Base-by-base conservation (phyloP, 1,284 basidiomycete genomes). In the Papiliotrema nemorosa region DNA sequence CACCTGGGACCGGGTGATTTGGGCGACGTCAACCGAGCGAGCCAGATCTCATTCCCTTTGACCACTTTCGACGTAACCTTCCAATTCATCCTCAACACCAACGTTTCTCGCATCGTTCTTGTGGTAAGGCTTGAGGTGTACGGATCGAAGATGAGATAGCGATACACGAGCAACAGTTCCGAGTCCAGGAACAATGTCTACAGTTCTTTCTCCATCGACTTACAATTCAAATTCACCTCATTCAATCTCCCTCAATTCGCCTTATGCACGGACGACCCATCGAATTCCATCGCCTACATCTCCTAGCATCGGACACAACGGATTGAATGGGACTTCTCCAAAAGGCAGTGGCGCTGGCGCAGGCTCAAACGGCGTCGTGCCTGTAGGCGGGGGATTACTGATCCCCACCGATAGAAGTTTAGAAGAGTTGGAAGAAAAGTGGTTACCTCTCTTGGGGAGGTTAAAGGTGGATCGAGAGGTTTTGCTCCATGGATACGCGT, bases 361-460 rank as follows among this genome's bases (percentile, higher is more conserved):
- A 21, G 16, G 24, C 18, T 22, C 14, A 21, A 22, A 14, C n/a
- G 14, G 18, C 42, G 24, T 14, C 22, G 6, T 6, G 5, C 9
- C 7, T 13, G 20, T 24, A n/a, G n/a, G 14, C 5, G 18, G 20
- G 34, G 44, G 44, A n/a, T 49, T 72, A n/a, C 57, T 72, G 18
- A 58, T 72, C 3, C 69, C 68, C 14, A 72, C 69, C 10, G 69
- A 72, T 53, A 47, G 69, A 35, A 47, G 54, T 12, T 44, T 62
- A 6, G 63, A 70, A 3, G 70, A 71, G 48, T 50, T 73, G 3
- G 68, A 72, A 43, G 56, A 50, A 5, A 60, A 58, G 42, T 73
- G 70, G 70, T 25, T 73, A 5, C 53, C 55, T 13, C 54, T 54
- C 9, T 50, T 71, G 16, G 69, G 69, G 1, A 51, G 55, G 27